These are phyloP conservation scores for Zymoseptoria ardabiliae DNA, from an alignment of 2,329 filamentous ascomycete species.

Conservation along the genomic window DNA sequence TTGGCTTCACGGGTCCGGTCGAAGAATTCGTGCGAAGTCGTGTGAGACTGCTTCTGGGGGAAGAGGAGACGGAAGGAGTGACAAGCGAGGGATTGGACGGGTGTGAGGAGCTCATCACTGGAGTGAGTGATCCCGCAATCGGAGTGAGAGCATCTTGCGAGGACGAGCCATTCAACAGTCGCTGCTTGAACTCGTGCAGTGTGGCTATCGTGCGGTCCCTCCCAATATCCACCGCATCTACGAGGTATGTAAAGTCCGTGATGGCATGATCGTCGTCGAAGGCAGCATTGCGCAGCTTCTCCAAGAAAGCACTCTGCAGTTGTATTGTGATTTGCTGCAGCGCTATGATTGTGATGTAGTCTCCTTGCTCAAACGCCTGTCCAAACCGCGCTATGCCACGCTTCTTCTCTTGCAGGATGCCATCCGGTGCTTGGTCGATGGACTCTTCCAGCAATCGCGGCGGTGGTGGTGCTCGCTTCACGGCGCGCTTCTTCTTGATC, in stretches of 20 bases:
- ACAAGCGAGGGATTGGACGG: background rate
- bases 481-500: conserved; percentile 27
- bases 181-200: conserved; percentile 25
- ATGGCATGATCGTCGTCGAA: conserved; percentile 23
- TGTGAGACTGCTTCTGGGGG: background rate
- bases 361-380: conserved; percentile 26
- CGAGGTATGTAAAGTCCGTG: conserved; percentile 24
- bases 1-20: background rate
- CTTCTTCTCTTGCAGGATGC: conserved; percentile 28
- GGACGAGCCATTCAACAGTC: conserved; percentile 13
- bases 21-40: background rate
- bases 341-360: conserved; percentile 25
- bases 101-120: background rate
- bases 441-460: conserved; percentile 26
- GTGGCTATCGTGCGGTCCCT: conserved; percentile 25
- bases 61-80: background rate
- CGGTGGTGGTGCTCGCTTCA: conserved; percentile 25
- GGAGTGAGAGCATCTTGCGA: background rate
- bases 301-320: conserved; percentile 24
- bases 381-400: conserved; percentile 26
- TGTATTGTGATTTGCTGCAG: conserved; percentile 28
- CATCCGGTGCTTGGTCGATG: conserved; percentile 25
- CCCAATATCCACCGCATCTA: conserved; percentile 26
- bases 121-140: background rate
- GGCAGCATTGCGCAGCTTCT: conserved; percentile 25